phyloP scores from a whole-genome alignment of 495 filamentous ascomycete species.

The Penicillium chermesinum region DNA sequence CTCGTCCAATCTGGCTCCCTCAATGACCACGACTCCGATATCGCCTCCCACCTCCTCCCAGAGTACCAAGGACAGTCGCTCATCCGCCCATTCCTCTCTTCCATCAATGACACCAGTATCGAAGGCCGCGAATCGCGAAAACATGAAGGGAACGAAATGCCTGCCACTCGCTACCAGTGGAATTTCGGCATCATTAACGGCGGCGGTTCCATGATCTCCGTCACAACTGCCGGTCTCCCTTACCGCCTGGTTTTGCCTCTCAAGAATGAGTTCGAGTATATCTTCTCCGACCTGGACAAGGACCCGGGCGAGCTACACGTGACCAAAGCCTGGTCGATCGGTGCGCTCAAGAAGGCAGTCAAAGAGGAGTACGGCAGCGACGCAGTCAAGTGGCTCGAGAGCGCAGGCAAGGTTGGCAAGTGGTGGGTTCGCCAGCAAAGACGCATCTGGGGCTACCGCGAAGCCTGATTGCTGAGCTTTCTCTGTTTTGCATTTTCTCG shows the following conservation, averaged over 20 bases:
- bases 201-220: slow-evolving; percentile 34
- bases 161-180: slow-evolving; percentile 16
- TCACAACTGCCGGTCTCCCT: slow-evolving; percentile 29
- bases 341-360: slow-evolving; percentile 21
- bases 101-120: slow-evolving; percentile 5
- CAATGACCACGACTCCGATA: slow-evolving; percentile 23
- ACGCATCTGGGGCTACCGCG: slow-evolving; percentile 38
- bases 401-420: slow-evolving; percentile 33
- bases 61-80: slow-evolving; percentile 36
- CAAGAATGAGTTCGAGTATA: slow-evolving; percentile 33
- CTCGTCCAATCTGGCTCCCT: slow-evolving; percentile 39
- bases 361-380: slow-evolving; percentile 26
- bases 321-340: slow-evolving; percentile 25
- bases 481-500: not conserved
- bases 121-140: slow-evolving; percentile 5
- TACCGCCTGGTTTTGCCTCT: slow-evolving; percentile 41
- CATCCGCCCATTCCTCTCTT: slow-evolving; percentile 25
- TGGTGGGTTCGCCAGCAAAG: slow-evolving; percentile 40
- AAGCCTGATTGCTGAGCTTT: slow-evolving; percentile 9
- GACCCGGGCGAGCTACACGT: slow-evolving; percentile 35
- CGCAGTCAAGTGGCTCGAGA: slow-evolving; percentile 31
- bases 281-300: slow-evolving; percentile 31
- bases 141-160: not conserved
- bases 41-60: slow-evolving; percentile 33
- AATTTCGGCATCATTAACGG: slow-evolving; percentile 45